Percentiles rank a stretch among this genome's conserved stretches.
Conservation (phyloP, 345 rosid genomes). For the Camelina neglecta region DNA sequence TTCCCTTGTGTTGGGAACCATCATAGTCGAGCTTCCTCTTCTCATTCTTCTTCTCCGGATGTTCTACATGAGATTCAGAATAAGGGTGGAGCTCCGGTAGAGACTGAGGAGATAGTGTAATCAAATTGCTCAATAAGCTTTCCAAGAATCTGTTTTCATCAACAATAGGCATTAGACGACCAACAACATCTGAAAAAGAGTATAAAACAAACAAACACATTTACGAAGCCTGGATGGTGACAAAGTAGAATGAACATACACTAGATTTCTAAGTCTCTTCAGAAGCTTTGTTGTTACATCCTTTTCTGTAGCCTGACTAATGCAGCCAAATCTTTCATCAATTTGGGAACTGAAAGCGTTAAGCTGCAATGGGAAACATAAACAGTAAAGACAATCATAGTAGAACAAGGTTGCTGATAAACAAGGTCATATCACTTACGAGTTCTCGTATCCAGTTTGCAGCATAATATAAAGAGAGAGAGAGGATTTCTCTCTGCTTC, state of each 20-base stretch:
- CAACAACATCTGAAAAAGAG: slow-evolving; percentile 28
- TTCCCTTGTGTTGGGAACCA: slow-evolving; percentile 51
- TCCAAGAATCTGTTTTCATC: slow-evolving; percentile 69
- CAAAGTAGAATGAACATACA: slow-evolving; percentile 54
- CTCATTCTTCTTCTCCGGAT: slow-evolving; percentile 50
- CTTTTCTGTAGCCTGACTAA: slow-evolving; percentile 63
- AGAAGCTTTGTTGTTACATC: slow-evolving; percentile 66
- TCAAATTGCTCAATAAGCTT: slow-evolving; percentile 64
- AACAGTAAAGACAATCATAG: slow-evolving; percentile 25
- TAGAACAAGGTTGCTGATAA: slow-evolving; percentile 12
- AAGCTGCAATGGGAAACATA: slow-evolving; percentile 54
- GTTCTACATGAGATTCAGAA: slow-evolving; percentile 46
- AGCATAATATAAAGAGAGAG: slow-evolving; percentile 72
- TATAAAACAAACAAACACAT: slow-evolving; percentile 23
- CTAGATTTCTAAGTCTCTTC: slow-evolving; percentile 75
- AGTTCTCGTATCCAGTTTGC: slow-evolving; percentile 84
- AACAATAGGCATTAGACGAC: slow-evolving; percentile 19
- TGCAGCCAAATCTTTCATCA: slow-evolving; percentile 55
- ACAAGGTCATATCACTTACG: slow-evolving; percentile 48
- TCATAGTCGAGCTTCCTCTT: slow-evolving; percentile 46
- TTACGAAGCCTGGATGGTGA: not conserved
- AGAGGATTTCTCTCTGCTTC: slow-evolving; percentile 69
- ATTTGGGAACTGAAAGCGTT: slow-evolving; percentile 85
- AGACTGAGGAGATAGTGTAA: slow-evolving; percentile 57
- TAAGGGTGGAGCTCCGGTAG: slow-evolving; percentile 70